phyloP scores from a whole-genome alignment of 345 rosid species.

The Erysimum cheiranthoides region DNA sequence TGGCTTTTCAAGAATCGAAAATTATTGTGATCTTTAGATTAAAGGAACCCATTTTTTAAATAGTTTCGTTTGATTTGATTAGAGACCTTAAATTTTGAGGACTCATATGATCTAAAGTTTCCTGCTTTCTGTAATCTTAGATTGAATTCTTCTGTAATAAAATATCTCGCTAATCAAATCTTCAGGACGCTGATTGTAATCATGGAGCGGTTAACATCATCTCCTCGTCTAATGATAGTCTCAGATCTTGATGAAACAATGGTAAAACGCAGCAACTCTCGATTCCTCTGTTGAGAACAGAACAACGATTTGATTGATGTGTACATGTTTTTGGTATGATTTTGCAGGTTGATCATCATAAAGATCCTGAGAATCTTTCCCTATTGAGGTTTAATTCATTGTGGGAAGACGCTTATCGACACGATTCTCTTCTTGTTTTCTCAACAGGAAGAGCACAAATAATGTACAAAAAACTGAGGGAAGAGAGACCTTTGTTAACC shows the following conservation, averaged over 20 bases:
- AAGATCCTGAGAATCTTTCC: constrained; percentile 75
- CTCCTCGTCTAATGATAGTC: constrained; percentile 88
- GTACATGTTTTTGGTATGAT: neutral
- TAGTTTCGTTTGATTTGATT: neutral
- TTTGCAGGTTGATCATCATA: constrained; percentile 84
- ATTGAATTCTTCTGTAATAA: too few relatives aligned
- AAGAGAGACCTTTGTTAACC: constrained; percentile 84
- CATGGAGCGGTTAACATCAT: constrained; percentile 72
- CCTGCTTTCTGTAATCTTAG: neutral
- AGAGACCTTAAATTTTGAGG: neutral
- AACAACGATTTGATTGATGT: constrained; percentile 2
- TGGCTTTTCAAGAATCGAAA: neutral
- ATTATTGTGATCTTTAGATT: constrained; percentile 4
- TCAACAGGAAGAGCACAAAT: constrained; percentile 87
- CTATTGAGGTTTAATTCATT: constrained; percentile 82
- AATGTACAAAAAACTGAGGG: constrained; percentile 69
- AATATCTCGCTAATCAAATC: too few relatives aligned
- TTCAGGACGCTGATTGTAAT: constrained; percentile 28
- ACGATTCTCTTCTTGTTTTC: constrained; percentile 81
- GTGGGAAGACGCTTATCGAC: constrained; percentile 84
- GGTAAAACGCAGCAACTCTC: constrained; percentile 48
- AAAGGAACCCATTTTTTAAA: neutral
- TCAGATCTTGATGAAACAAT: constrained; percentile 97
- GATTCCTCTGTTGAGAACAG: neutral
- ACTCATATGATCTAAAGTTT: neutral